A percentile compares a stretch with the other conserved stretches of the same genome.
These are phyloP conservation scores for Melampsora larici-populina DNA, from an alignment of 1,284 basidiomycete species.

Conservation along the genomic window DNA sequence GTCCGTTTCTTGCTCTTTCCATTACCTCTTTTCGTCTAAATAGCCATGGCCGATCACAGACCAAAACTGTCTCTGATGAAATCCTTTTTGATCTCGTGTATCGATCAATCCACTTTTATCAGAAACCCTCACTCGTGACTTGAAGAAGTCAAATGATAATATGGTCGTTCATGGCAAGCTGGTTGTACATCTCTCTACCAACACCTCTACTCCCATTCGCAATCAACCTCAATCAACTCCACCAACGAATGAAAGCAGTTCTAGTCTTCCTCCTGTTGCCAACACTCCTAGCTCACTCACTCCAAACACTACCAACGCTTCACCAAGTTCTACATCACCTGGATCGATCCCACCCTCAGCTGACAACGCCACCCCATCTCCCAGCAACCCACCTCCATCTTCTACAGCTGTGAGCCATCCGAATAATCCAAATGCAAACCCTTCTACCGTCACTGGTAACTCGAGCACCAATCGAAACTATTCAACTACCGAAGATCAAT, in stretches of 20 bases:
- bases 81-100: not conserved
- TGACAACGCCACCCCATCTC: conserved; percentile 46
- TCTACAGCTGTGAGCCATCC: conserved; percentile 11
- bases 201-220: conserved; percentile 68
- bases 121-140: conserved; percentile 75
- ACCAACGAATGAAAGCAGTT: conserved; percentile 52
- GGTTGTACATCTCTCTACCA: conserved; percentile 77
- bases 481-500: conserved; percentile 73
- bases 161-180: conserved; percentile 80
- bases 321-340: conserved; percentile 50
- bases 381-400: conserved; percentile 24
- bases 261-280: conserved; percentile 55
- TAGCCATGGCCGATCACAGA: not conserved
- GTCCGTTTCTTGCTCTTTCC: conserved; percentile 49
- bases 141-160: conserved; percentile 82
- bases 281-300: conserved; percentile 56
- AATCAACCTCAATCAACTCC: conserved; percentile 63
- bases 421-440: conserved; percentile 54
- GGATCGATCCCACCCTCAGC: conserved; percentile 46
- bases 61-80: not conserved
- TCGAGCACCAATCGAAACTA: conserved; percentile 67
- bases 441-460: conserved; percentile 53
- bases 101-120: conserved; percentile 11
- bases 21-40: not conserved
- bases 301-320: conserved; percentile 33